phyloP scores from a whole-genome alignment of 257 asterid genomes.

The Scutellaria minor region DNA sequence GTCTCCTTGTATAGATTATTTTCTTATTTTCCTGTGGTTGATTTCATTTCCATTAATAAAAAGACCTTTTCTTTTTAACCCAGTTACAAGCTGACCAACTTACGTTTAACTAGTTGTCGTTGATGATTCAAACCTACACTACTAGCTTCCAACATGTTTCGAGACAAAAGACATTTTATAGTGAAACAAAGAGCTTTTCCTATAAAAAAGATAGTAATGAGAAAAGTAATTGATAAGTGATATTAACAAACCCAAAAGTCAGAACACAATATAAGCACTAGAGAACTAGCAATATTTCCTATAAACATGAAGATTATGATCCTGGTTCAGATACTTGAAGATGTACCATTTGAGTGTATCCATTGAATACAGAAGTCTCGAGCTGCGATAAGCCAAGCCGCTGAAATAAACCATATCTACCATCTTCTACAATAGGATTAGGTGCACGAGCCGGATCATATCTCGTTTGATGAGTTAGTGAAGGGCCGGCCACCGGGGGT shows the following conservation, averaged over 20 bases:
- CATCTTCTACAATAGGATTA: slow-evolving; percentile 87
- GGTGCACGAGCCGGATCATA: slow-evolving; percentile 89
- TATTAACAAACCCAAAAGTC: slow-evolving; percentile 9
- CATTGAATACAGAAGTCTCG: slow-evolving; percentile 77
- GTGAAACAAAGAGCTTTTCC: too few species aligned
- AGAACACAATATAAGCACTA: not conserved
- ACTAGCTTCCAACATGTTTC: too few species aligned
- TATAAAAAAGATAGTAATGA: not conserved
- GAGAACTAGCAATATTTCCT: not conserved
- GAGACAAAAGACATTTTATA: too few species aligned
- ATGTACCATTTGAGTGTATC: slow-evolving; percentile 95
- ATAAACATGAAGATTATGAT: slow-evolving; percentile 30
- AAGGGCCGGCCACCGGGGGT: slow-evolving; percentile 96
- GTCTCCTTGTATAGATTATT: too few species aligned
- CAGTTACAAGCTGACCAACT: too few species aligned
- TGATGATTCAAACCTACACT: too few species aligned
- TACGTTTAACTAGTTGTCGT: too few species aligned
- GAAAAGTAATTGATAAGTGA: not conserved
- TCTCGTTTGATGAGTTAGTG: slow-evolving; percentile 90
- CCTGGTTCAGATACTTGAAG: slow-evolving; percentile 72
- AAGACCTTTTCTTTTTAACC: too few species aligned
- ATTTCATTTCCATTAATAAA: too few species aligned
- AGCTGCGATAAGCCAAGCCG: slow-evolving; percentile 72
- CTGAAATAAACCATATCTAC: slow-evolving; percentile 65
- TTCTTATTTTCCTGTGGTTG: too few species aligned